Percentiles rank a stretch among this genome's conserved stretches.
Evolutionary conservation across 164 flowering plant species (phyloP).

Genomic region (Macadamia integrifolia): DNA sequence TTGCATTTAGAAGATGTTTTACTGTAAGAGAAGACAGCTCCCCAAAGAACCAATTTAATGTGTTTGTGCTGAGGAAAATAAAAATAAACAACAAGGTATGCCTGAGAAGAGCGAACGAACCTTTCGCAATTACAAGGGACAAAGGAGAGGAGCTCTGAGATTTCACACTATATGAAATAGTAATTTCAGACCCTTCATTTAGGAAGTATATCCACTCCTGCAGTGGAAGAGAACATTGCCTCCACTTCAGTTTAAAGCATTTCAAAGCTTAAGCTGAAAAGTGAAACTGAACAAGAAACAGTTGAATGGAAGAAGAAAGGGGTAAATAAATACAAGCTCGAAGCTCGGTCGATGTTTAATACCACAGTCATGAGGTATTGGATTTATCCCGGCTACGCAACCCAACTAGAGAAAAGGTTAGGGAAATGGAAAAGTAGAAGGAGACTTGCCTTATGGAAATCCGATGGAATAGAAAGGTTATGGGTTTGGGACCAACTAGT

Average conservation of each 20-base stretch:
- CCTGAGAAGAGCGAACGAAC: slow-evolving; percentile 19
- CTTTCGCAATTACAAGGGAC: slow-evolving; percentile 50
- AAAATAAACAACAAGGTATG: no score
- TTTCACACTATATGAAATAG: slow-evolving; percentile 41
- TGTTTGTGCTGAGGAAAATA: no score
- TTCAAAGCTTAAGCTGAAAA: background rate
- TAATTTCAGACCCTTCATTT: slow-evolving; percentile 46
- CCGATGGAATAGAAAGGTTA: slow-evolving; percentile 20
- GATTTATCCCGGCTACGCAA: background rate
- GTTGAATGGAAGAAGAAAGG: background rate
- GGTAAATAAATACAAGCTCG: background rate
- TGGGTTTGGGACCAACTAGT: slow-evolving; percentile 44
- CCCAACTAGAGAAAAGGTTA: background rate
- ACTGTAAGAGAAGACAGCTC: no score
- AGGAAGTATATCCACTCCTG: slow-evolving; percentile 62
- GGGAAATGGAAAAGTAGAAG: background rate
- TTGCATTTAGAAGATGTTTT: no score
- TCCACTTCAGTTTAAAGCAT: background rate
- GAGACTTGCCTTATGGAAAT: slow-evolving; percentile 38
- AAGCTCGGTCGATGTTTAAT: no score
- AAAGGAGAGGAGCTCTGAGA: slow-evolving; percentile 31
- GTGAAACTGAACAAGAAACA: no score
- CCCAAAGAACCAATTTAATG: no score
- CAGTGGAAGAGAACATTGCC: slow-evolving; percentile 10
- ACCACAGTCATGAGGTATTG: background rate